Percentiles rank a stretch among this genome's conserved stretches.
These are phyloP conservation scores for Penstemon eatonii DNA, from an alignment of 257 asterid species.

Conservation along the genomic window DNA sequence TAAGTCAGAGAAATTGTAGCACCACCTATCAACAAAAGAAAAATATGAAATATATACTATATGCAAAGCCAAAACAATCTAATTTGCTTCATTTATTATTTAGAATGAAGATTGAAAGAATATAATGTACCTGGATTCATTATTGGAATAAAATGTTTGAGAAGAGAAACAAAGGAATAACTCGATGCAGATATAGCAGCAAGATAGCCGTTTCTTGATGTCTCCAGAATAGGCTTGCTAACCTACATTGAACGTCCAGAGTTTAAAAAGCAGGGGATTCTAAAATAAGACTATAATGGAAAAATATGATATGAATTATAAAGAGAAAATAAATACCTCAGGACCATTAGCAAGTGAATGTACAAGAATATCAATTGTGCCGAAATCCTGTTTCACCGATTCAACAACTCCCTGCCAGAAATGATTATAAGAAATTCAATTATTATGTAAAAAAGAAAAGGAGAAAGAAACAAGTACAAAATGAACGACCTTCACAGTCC, in stretches of 20 bases:
- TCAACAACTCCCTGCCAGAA: constrained; percentile 88
- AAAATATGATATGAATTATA: background rate
- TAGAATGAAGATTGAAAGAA: constrained; percentile 13
- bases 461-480: background rate
- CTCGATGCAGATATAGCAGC: constrained; percentile 96
- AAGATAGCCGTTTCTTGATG: constrained; percentile 86
- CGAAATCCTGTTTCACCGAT: constrained; percentile 85
- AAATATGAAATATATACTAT: constrained; percentile 9
- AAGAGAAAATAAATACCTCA: constrained; percentile 50
- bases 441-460: background rate
- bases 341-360: constrained; percentile 99
- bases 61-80: background rate
- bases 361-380: constrained; percentile 94
- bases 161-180: constrained; percentile 84
- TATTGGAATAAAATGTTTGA: constrained; percentile 75
- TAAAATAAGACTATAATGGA: background rate
- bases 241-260: constrained; percentile 48
- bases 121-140: constrained; percentile 73
- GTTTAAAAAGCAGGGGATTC: constrained; percentile 16
- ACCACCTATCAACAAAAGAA: constrained; percentile 60
- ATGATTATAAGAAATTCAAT: background rate
- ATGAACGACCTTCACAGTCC: constrained; percentile 87
- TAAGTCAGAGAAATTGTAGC: constrained; percentile 90
- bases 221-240: constrained; percentile 76
- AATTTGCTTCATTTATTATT: background rate